Conservation (phyloP, 768 basidiomycete genomes). For the Trametes cubensis region DNA sequence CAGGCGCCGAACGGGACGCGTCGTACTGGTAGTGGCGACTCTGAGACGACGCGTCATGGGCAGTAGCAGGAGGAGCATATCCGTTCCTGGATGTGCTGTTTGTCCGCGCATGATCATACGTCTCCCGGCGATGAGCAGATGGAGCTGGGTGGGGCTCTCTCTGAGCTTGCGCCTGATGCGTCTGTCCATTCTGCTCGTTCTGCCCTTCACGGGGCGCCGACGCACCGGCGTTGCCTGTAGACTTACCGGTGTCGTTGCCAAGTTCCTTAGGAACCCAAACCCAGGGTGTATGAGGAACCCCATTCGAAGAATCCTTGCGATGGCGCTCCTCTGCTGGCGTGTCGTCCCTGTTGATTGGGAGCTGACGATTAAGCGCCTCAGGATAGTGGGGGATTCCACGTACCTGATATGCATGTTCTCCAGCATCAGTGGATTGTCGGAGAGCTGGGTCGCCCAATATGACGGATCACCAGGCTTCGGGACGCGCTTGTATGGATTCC, state of each 20-base stretch:
- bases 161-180: conserved; percentile 10
- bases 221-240: conserved; percentile 20
- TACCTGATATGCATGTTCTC: conserved; percentile 67
- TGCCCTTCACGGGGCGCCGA: conserved; percentile 8
- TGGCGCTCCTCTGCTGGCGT: conserved; percentile 19
- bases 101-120: conserved; percentile 3
- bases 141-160: background rate
- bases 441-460: conserved; percentile 61
- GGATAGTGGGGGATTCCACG: conserved; percentile 31
- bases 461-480: conserved; percentile 64
- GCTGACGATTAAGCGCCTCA: background rate
- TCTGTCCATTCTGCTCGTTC: conserved; percentile 6
- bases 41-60: conserved; percentile 1
- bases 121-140: background rate
- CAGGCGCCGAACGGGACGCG: conserved; percentile 1
- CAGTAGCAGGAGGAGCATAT: conserved; percentile 5
- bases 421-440: conserved; percentile 67
- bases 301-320: conserved; percentile 30
- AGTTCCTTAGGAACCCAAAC: conserved; percentile 55
- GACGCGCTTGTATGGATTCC: conserved; percentile 67
- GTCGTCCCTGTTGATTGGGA: conserved; percentile 16
- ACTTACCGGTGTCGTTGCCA: conserved; percentile 24
- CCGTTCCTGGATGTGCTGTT: conserved; percentile 7
- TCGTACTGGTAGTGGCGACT: conserved; percentile 8
- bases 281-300: conserved; percentile 65